Base-by-base conservation (phyloP, 331 rosid genomes). In the Prunus yedoensis region DNA sequence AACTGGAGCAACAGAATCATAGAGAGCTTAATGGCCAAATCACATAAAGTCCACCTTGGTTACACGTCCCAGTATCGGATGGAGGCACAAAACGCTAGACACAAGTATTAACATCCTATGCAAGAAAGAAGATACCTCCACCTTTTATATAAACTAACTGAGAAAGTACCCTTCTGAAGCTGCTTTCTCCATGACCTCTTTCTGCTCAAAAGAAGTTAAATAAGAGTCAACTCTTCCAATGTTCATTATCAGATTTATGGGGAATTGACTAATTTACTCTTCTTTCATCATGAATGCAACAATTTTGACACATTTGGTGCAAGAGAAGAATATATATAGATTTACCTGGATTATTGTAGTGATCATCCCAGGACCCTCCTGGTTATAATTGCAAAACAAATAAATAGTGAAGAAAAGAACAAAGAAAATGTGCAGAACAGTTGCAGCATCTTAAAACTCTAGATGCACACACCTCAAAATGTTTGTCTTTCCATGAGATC, bases 331-430 rank as follows among this genome's bases (percentile, higher is more conserved):
- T 38, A 16, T 63, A n/a, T n/a, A 23, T 23, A 41, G 23, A 41
- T 15, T 81, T 82, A 94, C 97, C 86, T 85, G 91, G 74, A 94
- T 85, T 49, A 74, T 14, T 80, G 75, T 64, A 7, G 97, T 89
- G 79, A 94, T 88, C 86, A 71, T 82, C 79, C 99, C 97, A 70
- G 99, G 90, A 76, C 83, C 82, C n/a, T n/a, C n/a, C n/a, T n/a
- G n/a, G n/a, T n/a, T n/a, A n/a, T n/a, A n/a, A n/a, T n/a, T n/a
- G n/a, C n/a, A n/a, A n/a, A n/a, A n/a, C n/a, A n/a, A n/a, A n/a
- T n/a, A n/a, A n/a, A n/a, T n/a, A n/a, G n/a, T n/a, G n/a, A n/a
- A n/a, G n/a, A n/a, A n/a, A n/a, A n/a, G n/a, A n/a, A n/a, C n/a
- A n/a, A n/a, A n/a, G n/a, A n/a, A n/a, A n/a, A n/a, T n/a, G n/a